phyloP scores from a whole-genome alignment of 2,329 filamentous ascomycete genomes.

The Verruconis gallopava region DNA sequence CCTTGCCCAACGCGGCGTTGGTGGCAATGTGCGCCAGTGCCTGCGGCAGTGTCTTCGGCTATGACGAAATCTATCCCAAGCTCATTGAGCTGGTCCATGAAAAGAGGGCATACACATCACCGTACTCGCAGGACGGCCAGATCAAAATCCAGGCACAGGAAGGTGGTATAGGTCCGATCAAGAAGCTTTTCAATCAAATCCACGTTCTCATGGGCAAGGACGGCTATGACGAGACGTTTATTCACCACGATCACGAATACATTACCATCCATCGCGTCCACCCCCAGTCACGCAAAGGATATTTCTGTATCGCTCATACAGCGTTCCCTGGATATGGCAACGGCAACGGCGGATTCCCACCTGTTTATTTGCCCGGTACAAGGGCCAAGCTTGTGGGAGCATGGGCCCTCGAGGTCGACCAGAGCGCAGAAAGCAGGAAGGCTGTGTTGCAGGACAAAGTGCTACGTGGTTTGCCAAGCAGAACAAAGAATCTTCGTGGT shows the following conservation, averaged over 20 bases:
- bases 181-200: constrained; percentile 87
- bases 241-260: constrained; percentile 92
- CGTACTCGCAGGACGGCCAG: constrained; percentile 47
- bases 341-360: constrained; percentile 65
- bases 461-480: constrained; percentile 73
- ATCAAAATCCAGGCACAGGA: constrained; percentile 57
- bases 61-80: constrained; percentile 90
- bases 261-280: constrained; percentile 94
- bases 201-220: constrained; percentile 94
- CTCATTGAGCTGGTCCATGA: constrained; percentile 90
- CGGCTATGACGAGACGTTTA: constrained; percentile 86
- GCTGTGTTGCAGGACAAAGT: constrained; percentile 55
- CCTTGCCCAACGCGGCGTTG: constrained; percentile 81
- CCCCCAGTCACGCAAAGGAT: constrained; percentile 79
- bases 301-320: constrained; percentile 91
- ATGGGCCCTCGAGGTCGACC: constrained; percentile 84
- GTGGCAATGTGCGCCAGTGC: constrained; percentile 94
- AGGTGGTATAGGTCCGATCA: constrained; percentile 77
- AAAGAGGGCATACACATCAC: constrained; percentile 67
- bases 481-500: constrained; percentile 60
- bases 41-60: constrained; percentile 93
- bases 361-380: constrained; percentile 71
- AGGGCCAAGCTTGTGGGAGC: constrained; percentile 76
- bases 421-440: constrained; percentile 54
- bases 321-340: constrained; percentile 86